Base-by-base conservation (phyloP, 177 flowering plant species). In the Vitis hybrid region DNA sequence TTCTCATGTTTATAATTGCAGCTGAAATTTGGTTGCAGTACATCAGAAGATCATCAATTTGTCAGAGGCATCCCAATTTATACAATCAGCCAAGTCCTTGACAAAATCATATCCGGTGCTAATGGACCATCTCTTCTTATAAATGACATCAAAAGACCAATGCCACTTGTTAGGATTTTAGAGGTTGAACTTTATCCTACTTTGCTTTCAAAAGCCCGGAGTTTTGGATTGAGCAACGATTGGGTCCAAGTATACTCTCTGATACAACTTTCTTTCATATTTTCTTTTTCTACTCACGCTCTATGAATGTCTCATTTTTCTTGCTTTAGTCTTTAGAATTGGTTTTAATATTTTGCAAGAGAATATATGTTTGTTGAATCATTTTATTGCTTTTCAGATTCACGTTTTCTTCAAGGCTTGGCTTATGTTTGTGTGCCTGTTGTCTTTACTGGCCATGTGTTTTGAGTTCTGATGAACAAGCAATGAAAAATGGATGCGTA, bases 121-220 rank as follows among this genome's bases (percentile, higher is more conserved):
- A 81, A 81, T 63, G 97, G 95, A 49, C 87, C 91, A n/a, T 72
- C 79, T 65, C 87, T 85, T 71, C 92, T 91, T 57, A 89, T 94
- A 74, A 94, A 94, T 86, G 91, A 95, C 51, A 60, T 83, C 62
- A 87, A 78, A 82, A 84, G 84, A 78, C 91, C 94, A 72, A 91
- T 94, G 97, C 98, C 98, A 51, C 88, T 86, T 74, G 74, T 89
- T 40, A 84, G 97, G 73, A 85, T 91, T 62, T 79, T 92, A 67
- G 98, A 94, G 78, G 95, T 85, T 74, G 98, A 94, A 80, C 90
- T 92, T 59, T 92, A 94, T 81, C 93, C 97, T 32, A 92, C 97
- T 54, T 78, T 94, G 83, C 97, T 94, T 49, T 94, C 98, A 32
- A 94, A 94, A 74, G 98, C 98, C 30, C 82, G 98, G 75, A 94